Percentiles rank a stretch among this genome's conserved stretches.
phyloP scores from a whole-genome alignment of 2,329 filamentous ascomycete species.

The Plenodomus biglobosus region DNA sequence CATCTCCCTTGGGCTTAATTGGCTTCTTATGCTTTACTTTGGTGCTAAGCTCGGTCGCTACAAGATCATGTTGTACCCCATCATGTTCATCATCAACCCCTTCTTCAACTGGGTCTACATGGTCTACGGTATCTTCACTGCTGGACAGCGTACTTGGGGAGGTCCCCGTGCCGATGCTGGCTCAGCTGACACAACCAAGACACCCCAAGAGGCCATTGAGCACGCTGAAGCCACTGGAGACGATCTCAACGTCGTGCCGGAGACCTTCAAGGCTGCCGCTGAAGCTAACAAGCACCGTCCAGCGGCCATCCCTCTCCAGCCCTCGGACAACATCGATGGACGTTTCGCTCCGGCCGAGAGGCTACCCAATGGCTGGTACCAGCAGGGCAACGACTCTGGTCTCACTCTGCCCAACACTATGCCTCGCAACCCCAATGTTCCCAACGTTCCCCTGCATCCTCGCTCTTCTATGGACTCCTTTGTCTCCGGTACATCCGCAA shows the following conservation, averaged over 20 bases:
- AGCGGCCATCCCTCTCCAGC: constrained; percentile 65
- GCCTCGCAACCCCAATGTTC: constrained; percentile 49
- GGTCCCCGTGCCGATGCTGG: constrained; percentile 89
- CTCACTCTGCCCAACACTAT: constrained; percentile 57
- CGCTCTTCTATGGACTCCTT: constrained; percentile 69
- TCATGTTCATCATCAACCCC: constrained; percentile 94
- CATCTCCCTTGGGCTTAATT: constrained; percentile 89
- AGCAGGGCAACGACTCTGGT: constrained; percentile 68
- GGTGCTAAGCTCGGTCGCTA: constrained; percentile 81
- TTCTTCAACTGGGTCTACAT: constrained; percentile 99
- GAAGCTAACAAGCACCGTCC: constrained; percentile 55
- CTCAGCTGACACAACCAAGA: constrained; percentile 72
- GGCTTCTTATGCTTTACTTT: constrained; percentile 95
- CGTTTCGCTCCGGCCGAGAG: constrained; percentile 73
- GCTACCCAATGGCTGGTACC: constrained; percentile 68
- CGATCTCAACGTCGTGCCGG: constrained; percentile 84
- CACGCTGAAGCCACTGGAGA: constrained; percentile 77
- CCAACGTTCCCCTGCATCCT: constrained; percentile 53
- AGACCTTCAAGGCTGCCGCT: constrained; percentile 68
- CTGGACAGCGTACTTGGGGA: constrained; percentile 92
- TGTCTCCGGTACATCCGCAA: constrained; percentile 58
- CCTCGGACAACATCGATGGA: constrained; percentile 73
- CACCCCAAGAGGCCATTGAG: constrained; percentile 80
- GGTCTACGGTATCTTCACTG: constrained; percentile 94
- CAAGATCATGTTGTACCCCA: constrained; percentile 91